phyloP scores from a whole-genome alignment of 129 eudicot genomes.

The Centaurea solstitialis region DNA sequence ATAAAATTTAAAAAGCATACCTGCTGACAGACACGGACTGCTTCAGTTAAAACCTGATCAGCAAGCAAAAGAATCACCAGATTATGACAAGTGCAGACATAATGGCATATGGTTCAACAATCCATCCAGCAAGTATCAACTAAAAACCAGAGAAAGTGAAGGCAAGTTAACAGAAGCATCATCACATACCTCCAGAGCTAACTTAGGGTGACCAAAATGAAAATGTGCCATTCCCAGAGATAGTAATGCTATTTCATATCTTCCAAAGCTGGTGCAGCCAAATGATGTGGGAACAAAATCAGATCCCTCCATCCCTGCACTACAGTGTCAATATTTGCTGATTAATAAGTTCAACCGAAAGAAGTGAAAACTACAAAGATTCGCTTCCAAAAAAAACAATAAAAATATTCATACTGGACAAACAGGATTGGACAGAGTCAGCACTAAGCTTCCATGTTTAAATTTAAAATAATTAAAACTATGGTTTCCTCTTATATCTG shows the following conservation, averaged over 20 bases:
- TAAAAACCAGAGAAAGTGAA: not conserved
- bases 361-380: not conserved
- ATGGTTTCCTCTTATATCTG: not conserved
- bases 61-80: conserved; percentile 24
- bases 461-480: too few species aligned
- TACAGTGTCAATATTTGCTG: conserved; percentile 40
- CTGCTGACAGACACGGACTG: conserved; percentile 92
- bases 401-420: not conserved
- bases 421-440: not conserved
- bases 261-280: conserved; percentile 60
- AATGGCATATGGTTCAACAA: not conserved
- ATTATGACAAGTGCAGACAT: conserved; percentile 8
- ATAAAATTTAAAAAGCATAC: conserved; percentile 30
- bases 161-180: not conserved
- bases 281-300: conserved; percentile 64
- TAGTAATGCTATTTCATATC: conserved; percentile 91
- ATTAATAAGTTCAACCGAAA: conserved; percentile 24
- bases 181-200: conserved; percentile 78
- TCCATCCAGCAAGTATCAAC: not conserved
- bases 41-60: conserved; percentile 89
- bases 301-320: conserved; percentile 99
- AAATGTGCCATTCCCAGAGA: conserved; percentile 96
- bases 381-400: not conserved
- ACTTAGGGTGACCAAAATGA: conserved; percentile 93
- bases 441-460: not conserved